These are phyloP conservation scores for Aspergillus pseudonomiae DNA, from an alignment of 2,329 filamentous ascomycete species.

Conservation along the genomic window DNA sequence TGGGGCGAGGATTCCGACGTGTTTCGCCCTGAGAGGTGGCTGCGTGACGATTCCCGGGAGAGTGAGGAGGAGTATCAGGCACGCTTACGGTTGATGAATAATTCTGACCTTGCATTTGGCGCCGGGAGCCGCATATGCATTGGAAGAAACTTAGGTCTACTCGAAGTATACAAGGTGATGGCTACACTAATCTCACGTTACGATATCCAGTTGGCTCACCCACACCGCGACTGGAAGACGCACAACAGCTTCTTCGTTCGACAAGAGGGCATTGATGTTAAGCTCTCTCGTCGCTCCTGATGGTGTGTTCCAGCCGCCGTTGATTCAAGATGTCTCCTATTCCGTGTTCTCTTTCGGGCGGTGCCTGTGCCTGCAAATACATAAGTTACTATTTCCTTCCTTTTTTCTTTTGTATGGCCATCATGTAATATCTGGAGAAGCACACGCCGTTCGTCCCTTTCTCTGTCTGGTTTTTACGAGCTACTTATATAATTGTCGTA, in stretches of 20 bases:
- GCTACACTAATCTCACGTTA: conserved; percentile 55
- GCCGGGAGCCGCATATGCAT: conserved; percentile 60
- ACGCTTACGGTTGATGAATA: conserved; percentile 43
- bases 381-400: no score
- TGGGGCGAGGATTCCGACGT: conserved; percentile 51
- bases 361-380: no score
- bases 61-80: conserved; percentile 35
- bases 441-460: neutral
- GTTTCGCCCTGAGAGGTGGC: conserved; percentile 55
- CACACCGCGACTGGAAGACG: conserved; percentile 54
- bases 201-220: conserved; percentile 56
- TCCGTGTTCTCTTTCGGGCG: neutral
- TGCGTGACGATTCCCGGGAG: conserved; percentile 38
- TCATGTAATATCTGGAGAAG: neutral
- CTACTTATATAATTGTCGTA: neutral
- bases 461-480: neutral
- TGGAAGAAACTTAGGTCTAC: conserved; percentile 57
- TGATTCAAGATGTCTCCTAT: neutral
- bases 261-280: conserved; percentile 58
- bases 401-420: neutral
- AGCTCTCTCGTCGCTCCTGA: conserved; percentile 10
- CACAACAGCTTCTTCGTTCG: conserved; percentile 64
- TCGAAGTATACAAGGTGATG: conserved; percentile 64
- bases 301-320: neutral
- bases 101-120: conserved; percentile 51